These are phyloP conservation scores for Aspergillus sclerotialis DNA, from an alignment of 2,329 filamentous ascomycete genomes.

Conservation along the genomic window DNA sequence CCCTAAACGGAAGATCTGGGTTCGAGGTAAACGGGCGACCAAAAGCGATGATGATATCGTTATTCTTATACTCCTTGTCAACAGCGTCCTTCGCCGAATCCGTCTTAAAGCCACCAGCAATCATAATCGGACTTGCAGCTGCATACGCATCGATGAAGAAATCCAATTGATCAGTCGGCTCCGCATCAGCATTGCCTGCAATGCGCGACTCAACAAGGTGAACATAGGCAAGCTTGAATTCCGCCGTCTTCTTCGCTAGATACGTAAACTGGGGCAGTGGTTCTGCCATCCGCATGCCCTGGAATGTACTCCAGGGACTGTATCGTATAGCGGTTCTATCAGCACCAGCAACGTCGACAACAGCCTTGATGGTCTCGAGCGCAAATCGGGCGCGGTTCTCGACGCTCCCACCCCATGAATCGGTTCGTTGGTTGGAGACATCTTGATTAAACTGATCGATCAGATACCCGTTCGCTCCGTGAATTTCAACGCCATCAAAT, in stretches of 20 bases:
- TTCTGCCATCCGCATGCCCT: conserved; percentile 52
- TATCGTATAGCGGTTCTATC: conserved; percentile 41
- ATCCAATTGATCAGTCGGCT: conserved; percentile 33
- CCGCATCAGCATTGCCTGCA: conserved; percentile 19
- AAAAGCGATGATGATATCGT: conserved; percentile 31
- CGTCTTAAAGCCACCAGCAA: conserved; percentile 43
- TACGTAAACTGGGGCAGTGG: conserved; percentile 58
- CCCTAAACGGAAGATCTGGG: conserved; percentile 39
- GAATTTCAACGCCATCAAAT: conserved; percentile 47
- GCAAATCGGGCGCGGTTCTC: conserved; percentile 49
- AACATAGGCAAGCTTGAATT: conserved; percentile 52
- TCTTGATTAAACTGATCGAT: conserved; percentile 47
- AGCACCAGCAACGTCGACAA: conserved; percentile 39
- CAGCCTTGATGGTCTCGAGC: conserved; percentile 43
- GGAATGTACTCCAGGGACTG: conserved; percentile 36
- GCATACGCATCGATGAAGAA: conserved; percentile 39
- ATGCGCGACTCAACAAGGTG: conserved; percentile 56
- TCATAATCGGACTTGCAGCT: conserved; percentile 40
- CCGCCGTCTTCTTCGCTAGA: conserved; percentile 45
- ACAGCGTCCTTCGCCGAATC: conserved; percentile 33
- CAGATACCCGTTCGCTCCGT: conserved; percentile 45
- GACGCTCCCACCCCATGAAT: conserved; percentile 45
- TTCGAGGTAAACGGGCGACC: conserved; percentile 40
- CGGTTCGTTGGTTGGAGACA: conserved; percentile 41
- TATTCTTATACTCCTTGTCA: conserved; percentile 22